Evolutionary conservation across 768 basidiomycete species (phyloP).

Genomic region (Leccinum longicurvipes): DNA sequence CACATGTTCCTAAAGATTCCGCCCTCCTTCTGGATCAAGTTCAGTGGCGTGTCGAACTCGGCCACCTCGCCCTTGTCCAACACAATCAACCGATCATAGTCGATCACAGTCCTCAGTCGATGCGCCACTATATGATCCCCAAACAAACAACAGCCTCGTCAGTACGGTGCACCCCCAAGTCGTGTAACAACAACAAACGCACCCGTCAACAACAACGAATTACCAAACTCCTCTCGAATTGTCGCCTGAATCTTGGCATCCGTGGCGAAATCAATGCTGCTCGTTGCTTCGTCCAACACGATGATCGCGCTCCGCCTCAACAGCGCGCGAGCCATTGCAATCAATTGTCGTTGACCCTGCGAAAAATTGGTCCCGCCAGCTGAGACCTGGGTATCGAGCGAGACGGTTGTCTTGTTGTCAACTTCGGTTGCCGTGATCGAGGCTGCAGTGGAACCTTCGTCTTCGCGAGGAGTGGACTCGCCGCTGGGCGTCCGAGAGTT

Average conservation of each 20-base stretch:
- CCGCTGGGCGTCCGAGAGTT: conserved; percentile 49
- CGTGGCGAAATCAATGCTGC: conserved; percentile 83
- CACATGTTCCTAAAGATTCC: conserved; percentile 72
- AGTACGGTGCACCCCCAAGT: neutral
- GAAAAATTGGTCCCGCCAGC: conserved; percentile 90
- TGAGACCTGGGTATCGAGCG: conserved; percentile 76
- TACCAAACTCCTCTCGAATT: conserved; percentile 80
- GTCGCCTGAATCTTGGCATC: conserved; percentile 89
- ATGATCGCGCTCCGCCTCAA: conserved; percentile 70
- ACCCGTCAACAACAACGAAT: conserved; percentile 73
- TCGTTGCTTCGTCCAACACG: conserved; percentile 80
- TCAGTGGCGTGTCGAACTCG: conserved; percentile 72
- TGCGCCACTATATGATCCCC: conserved; percentile 48
- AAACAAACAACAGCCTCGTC: neutral
- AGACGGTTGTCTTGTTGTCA: conserved; percentile 54
- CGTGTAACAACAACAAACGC: conserved; percentile 17
- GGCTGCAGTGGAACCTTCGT: conserved; percentile 37
- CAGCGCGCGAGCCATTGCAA: conserved; percentile 82
- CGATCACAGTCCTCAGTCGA: conserved; percentile 72
- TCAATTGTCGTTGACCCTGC: conserved; percentile 86
- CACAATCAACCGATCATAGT: conserved; percentile 77
- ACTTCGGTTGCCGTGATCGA: conserved; percentile 48
- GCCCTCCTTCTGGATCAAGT: conserved; percentile 57
- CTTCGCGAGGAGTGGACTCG: conserved; percentile 41
- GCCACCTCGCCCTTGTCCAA: conserved; percentile 51